These are phyloP conservation scores for Metarhizium humberi DNA, from an alignment of 2,329 filamentous ascomycete species.

Conservation along the genomic window DNA sequence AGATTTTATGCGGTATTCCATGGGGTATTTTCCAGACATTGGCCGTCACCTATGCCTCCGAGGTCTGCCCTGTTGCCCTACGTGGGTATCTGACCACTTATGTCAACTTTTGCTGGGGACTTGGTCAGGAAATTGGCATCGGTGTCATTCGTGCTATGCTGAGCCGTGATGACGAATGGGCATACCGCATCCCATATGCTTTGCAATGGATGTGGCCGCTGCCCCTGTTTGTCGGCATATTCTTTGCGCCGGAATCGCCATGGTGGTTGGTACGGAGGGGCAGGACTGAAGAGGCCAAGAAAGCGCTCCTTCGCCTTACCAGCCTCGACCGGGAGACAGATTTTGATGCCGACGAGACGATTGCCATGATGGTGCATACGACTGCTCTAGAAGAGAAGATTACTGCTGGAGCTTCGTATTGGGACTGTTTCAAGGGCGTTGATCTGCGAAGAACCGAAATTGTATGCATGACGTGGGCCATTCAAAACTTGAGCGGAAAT, in stretches of 20 bases:
- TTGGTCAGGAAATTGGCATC: conserved; percentile 66
- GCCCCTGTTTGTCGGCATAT: conserved; percentile 56
- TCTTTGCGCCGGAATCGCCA: conserved; percentile 59
- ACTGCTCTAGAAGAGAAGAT: conserved; percentile 71
- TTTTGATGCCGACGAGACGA: conserved; percentile 74
- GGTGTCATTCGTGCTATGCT: conserved; percentile 65
- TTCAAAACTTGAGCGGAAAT: conserved; percentile 55
- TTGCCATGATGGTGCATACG: conserved; percentile 90
- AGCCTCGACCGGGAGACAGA: conserved; percentile 53
- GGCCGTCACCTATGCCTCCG: conserved; percentile 58
- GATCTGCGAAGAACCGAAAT: conserved; percentile 70
- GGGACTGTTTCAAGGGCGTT: conserved; percentile 75
- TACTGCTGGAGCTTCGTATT: conserved; percentile 63
- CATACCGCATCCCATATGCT: conserved; percentile 61
- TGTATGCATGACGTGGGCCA: conserved; percentile 55
- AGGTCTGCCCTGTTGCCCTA: conserved; percentile 64
- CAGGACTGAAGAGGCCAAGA: conserved; percentile 55
- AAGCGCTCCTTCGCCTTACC: conserved; percentile 55
- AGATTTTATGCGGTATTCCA: conserved; percentile 54
- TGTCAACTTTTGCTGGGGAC: conserved; percentile 68
- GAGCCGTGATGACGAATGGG: conserved; percentile 55
- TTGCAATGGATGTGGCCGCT: conserved; percentile 74
- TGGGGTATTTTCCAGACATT: conserved; percentile 52
- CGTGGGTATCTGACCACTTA: conserved; percentile 66
- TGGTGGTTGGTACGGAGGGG: conserved; percentile 70